Evolutionary conservation across 1,284 basidiomycete species (phyloP), one percentile per base, ranked within the genome.

Genomic region (Rhizoctonia solani): DNA sequence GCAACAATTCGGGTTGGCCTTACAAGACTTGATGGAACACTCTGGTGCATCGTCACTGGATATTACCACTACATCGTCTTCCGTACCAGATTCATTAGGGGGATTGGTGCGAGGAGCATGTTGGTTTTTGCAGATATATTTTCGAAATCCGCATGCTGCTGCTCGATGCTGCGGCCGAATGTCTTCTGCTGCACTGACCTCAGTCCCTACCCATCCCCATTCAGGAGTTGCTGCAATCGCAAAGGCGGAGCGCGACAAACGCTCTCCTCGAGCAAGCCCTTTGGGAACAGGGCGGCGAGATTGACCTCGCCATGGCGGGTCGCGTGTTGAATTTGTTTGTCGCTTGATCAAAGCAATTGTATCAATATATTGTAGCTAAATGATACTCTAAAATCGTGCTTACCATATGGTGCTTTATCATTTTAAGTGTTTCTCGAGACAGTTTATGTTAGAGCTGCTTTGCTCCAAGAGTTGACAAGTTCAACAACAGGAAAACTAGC

Each of bases 191-290:
- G 82, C 77, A 19, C 76, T 76, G 56, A 85, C 85, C 72, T 88
- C 86, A 47, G 85, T 82, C 55, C 83, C 87, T 58, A 91, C 87
- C 91, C 91, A 93, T 55, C 82, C 82, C 92, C 91, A 93, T 21
- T 85, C 76, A 41, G 83, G 80, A 69, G 59, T 52, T 34, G 78
- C 76, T 65, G 76, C 78, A 27, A 79, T 77, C 23, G 81, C 75
- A 25, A 86, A 78, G 68, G 81, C 81, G 67, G 79, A 78, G 54
- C 86, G 83, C 72, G 85, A 87, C 70, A 89, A 80, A 32, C 80
- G 79, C 77, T 88, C 83, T 27, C 85, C 87, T 50, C 84, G 79
- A 61, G 79, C 77, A 37, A 87, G 79, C 32, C 85, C 87, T 71
- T 81, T 80, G 1, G 78, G 72, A n/a, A 75, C 70, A 0, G 82